Percentiles rank a stretch among this genome's conserved stretches.
Evolutionary conservation across 2,329 filamentous ascomycete genomes (phyloP).

Genomic region (Aspergillus ruber): DNA sequence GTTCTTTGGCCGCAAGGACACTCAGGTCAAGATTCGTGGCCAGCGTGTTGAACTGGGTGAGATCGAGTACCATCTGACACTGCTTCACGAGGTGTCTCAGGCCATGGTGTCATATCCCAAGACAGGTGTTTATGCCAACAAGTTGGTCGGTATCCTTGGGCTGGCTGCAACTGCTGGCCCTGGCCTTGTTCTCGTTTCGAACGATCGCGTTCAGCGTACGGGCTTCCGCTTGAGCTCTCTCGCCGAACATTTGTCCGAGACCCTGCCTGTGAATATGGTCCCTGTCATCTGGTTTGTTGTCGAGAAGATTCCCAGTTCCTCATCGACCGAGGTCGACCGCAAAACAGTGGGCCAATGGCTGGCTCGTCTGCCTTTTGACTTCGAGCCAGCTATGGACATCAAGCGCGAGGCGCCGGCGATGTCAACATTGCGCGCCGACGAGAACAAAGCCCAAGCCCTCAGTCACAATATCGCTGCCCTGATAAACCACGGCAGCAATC

Average conservation of each 20-base stretch:
- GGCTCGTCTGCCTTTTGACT: slow-evolving; percentile 6
- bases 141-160: slow-evolving; percentile 8
- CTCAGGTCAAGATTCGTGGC: slow-evolving; percentile 16
- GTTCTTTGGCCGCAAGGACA: slow-evolving; percentile 12
- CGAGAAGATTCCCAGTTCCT: slow-evolving; percentile 24
- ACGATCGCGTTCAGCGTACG: neutral
- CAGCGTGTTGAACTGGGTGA: slow-evolving; percentile 16
- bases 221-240: slow-evolving; percentile 5
- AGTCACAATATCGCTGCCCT: slow-evolving; percentile 5
- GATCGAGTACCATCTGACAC: slow-evolving; percentile 5
- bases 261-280: slow-evolving; percentile 33
- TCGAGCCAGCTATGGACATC: slow-evolving; percentile 8
- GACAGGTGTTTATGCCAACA: slow-evolving; percentile 5
- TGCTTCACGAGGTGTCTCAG: neutral
- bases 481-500: slow-evolving; percentile 2
- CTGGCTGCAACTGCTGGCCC: slow-evolving; percentile 3
- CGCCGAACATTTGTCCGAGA: slow-evolving; percentile 14
- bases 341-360: slow-evolving; percentile 8
- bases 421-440: slow-evolving; percentile 3
- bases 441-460: slow-evolving; percentile 7
- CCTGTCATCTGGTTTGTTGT: slow-evolving; percentile 34
- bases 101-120: slow-evolving; percentile 5
- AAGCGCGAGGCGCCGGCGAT: slow-evolving; percentile 5
- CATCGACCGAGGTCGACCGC: slow-evolving; percentile 21
- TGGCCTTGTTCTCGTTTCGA: slow-evolving; percentile 2